These are phyloP conservation scores for Penicillium canescens DNA, from an alignment of 495 filamentous ascomycete genomes.

Conservation along the genomic window DNA sequence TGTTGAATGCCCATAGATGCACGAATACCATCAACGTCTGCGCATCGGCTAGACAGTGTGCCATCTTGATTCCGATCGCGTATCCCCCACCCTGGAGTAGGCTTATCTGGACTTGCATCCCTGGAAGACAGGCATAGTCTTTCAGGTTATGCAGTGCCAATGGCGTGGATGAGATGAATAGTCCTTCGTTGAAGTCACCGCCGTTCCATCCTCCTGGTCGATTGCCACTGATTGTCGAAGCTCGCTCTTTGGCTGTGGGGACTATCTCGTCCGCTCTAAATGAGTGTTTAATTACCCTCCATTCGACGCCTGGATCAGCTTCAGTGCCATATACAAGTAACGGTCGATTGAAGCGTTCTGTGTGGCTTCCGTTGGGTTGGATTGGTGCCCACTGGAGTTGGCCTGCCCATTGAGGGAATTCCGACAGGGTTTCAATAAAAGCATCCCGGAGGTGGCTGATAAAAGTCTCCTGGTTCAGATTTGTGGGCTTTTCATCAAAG, in stretches of 20 bases:
- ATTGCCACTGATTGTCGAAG: not conserved
- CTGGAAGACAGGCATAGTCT: conserved; percentile 20
- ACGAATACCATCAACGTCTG: conserved; percentile 45
- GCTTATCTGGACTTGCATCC: conserved; percentile 39
- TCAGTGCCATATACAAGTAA: conserved; percentile 11
- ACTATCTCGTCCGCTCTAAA: not conserved
- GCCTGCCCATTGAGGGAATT: conserved; percentile 36
- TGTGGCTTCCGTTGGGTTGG: conserved; percentile 10
- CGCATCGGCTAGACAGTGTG: conserved; percentile 52
- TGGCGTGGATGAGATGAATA: not conserved
- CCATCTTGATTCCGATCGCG: conserved; percentile 39
- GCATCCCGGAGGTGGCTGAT: conserved; percentile 23
- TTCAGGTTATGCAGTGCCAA: conserved; percentile 1
- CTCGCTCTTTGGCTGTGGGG: conserved; percentile 4
- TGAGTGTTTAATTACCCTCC: not conserved
- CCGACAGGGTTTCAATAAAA: conserved; percentile 22
- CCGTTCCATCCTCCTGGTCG: conserved; percentile 10
- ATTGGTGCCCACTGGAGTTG: conserved; percentile 15
- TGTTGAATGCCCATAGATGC: conserved; percentile 41
- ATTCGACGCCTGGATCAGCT: conserved; percentile 4
- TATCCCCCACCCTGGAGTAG: conserved; percentile 41
- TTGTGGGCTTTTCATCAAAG: conserved; percentile 1
- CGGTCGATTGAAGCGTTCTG: conserved; percentile 36
- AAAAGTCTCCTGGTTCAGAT: conserved; percentile 2
- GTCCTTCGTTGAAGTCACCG: conserved; percentile 8